Conservation (phyloP, 169 alveolate species). For the Toxoplasma gondii region DNA sequence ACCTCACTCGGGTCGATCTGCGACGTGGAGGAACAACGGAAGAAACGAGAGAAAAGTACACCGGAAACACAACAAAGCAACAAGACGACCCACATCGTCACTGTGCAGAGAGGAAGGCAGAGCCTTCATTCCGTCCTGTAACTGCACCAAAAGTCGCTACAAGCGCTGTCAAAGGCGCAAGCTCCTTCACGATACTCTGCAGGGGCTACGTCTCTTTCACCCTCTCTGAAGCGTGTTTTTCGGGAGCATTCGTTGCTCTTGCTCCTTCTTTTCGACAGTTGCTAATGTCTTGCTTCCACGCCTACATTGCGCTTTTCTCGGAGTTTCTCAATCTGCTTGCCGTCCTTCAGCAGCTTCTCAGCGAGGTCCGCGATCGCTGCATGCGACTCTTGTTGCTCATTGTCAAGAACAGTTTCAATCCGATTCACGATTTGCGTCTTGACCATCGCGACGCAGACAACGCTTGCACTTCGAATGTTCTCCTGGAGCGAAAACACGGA, state of each 20-base stretch:
- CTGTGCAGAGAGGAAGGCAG: too few relatives aligned
- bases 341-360: conserved; percentile 69
- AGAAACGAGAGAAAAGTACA: not conserved
- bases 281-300: not conserved
- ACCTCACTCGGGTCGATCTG: conserved; percentile 72
- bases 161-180: too few relatives aligned
- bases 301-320: conserved; percentile 64
- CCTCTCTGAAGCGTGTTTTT: too few relatives aligned
- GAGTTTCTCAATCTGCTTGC: conserved; percentile 55
- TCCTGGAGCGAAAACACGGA: conserved; percentile 56
- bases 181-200: too few relatives aligned
- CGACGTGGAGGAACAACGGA: not conserved
- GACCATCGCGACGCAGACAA: conserved; percentile 72
- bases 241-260: too few relatives aligned
- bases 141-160: too few relatives aligned
- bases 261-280: too few relatives aligned
- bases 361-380: conserved; percentile 71
- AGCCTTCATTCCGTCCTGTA: too few relatives aligned
- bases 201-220: too few relatives aligned
- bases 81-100: not conserved
- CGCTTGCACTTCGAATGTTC: conserved; percentile 64
- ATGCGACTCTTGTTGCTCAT: conserved; percentile 74
- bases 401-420: conserved; percentile 71
- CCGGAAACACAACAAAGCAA: not conserved
- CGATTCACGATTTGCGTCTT: conserved; percentile 67